Evolutionary conservation across 2,329 filamentous ascomycete genomes (phyloP), one percentile per base, ranked within the genome.

Genomic region (Mycosphaerella arachidis): DNA sequence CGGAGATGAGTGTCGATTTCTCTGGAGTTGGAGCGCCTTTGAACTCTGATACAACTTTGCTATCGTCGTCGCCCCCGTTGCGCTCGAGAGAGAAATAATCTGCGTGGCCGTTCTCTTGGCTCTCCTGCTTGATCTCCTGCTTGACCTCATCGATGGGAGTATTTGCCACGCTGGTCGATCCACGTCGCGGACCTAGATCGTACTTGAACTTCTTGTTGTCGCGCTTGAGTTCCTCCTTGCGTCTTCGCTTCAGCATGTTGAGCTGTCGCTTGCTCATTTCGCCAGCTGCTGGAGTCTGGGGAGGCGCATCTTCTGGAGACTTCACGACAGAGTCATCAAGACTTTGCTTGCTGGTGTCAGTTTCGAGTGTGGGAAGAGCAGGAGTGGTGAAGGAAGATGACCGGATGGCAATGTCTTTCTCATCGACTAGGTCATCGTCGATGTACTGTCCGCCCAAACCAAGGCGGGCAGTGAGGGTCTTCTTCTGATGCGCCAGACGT

Each of bases 51-150:
- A 97, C 89, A 16, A 99, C 86, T 72, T 97, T 97, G 5, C 87
- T 86, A 52, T 96, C 91, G 72, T 99, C 94, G 63, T 97, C 92
- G 3, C 88, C 88, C 35, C 84, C 80, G 18, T 86, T 85, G 54
- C 91, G 85, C 18, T 97, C 93, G 16, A 97, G 82, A 31, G 86
- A 95, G 76, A 99, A 97, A 74, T 96, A 97, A 68, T 99, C 94
- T 20, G 84, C 66, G 51, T 66, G 66, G 79, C 68, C 79, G 16
- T 84, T 86, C 66, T 80, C 78, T 30, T 64, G 63, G 9, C 60
- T 53, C 50, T 83, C 81, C 35, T 79, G 75, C 56, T 84, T 83
- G 56, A 82, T 78, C 64, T 86, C 84, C n/a, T 82, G 73, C 68
- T 87, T 88, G 60, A 88, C 72, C 1, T 84, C 79, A 12, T 74